A percentile compares a stretch with the other conserved stretches of the same genome.
Evolutionary conservation across 306 rosid species (phyloP).

Genomic region (Potentilla sterilis): DNA sequence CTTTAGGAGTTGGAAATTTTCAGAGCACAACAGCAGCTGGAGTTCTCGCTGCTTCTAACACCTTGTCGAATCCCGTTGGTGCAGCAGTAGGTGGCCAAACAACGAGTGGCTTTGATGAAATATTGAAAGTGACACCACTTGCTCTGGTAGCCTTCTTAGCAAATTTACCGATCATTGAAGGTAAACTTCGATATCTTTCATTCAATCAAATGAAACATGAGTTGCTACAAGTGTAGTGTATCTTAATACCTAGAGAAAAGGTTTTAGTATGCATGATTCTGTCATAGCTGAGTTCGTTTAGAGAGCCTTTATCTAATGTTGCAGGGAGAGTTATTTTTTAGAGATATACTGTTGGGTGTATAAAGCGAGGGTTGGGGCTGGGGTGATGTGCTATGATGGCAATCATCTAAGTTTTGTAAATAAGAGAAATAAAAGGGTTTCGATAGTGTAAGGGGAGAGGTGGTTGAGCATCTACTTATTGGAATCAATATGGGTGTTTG

Average conservation of each 20-base stretch:
- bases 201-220: not conserved
- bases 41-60: constrained; percentile 31
- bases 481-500: not conserved
- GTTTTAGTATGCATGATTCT: not conserved
- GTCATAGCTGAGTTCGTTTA: not conserved
- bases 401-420: not conserved
- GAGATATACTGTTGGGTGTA: not conserved
- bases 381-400: not conserved
- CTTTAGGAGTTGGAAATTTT: constrained; percentile 32
- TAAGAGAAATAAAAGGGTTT: not conserved
- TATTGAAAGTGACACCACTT: constrained; percentile 82
- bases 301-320: not conserved
- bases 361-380: not conserved
- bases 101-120: constrained; percentile 73
- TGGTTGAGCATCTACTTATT: not conserved
- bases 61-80: constrained; percentile 35
- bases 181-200: constrained; percentile 38
- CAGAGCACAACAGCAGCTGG: constrained; percentile 30
- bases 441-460: not conserved
- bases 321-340: not conserved
- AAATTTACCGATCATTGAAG: constrained; percentile 85
- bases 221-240: not conserved
- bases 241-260: not conserved
- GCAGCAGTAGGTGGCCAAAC: constrained; percentile 47
- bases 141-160: constrained; percentile 77